phyloP scores from a whole-genome alignment of 495 filamentous ascomycete genomes.

The Podospora tetraspora region DNA sequence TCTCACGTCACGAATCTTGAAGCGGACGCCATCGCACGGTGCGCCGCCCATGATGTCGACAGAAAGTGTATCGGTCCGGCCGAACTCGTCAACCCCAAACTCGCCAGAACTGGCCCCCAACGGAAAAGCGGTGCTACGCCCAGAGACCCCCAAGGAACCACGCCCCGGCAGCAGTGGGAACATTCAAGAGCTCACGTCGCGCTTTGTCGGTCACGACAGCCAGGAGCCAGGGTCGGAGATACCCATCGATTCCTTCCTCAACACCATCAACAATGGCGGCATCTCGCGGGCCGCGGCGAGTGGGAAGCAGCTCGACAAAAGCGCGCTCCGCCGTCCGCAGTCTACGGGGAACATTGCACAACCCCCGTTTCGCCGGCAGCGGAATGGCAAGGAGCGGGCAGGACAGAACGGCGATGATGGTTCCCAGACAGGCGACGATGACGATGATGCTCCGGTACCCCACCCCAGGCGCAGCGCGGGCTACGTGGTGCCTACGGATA shows the following conservation, averaged over 20 bases:
- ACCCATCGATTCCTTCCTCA: constrained; percentile 27
- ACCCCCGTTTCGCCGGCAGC: constrained; percentile 1
- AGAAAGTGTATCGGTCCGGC: constrained; percentile 46
- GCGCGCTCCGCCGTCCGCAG: constrained; percentile 21
- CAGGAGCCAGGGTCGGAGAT: constrained; percentile 33
- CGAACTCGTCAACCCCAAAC: constrained; percentile 33
- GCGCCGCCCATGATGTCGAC: constrained; percentile 56
- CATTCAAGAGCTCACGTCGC: constrained; percentile 44
- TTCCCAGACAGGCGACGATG: constrained; percentile 33
- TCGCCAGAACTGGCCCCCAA: constrained; percentile 28
- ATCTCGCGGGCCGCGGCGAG: constrained; percentile 13
- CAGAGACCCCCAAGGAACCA: constrained; percentile 25
- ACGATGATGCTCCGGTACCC: constrained; percentile 28
- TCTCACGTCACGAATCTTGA: constrained; percentile 55
- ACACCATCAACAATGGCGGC: constrained; percentile 14
- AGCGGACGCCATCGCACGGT: constrained; percentile 50
- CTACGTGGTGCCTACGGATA: constrained; percentile 39
- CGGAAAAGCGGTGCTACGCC: constrained; percentile 17
- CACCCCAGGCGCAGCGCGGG: constrained; percentile 16
- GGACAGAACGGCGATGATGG: constrained; percentile 8
- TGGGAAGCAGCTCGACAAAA: constrained; percentile 12
- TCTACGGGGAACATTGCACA: constrained; percentile 27
- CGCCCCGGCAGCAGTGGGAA: constrained; percentile 41
- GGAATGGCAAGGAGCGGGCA: constrained; percentile 7
- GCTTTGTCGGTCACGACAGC: constrained; percentile 43